phyloP scores from a whole-genome alignment of 2,329 filamentous ascomycete genomes.

The Daldinia sp. region DNA sequence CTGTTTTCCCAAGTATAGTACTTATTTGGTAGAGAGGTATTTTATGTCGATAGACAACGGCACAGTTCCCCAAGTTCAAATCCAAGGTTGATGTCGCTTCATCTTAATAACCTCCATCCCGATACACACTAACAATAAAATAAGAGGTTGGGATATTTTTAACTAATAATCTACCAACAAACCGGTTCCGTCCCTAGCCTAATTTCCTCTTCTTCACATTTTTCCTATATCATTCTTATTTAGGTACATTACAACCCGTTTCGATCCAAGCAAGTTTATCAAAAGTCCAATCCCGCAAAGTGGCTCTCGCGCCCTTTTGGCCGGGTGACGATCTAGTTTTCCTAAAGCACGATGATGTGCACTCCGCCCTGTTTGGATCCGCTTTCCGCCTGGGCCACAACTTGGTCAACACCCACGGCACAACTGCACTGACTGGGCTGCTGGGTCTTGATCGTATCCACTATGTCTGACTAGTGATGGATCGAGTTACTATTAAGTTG shows the following conservation, averaged over 20 bases:
- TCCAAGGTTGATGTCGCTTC: not conserved
- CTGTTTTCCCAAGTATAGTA: not conserved
- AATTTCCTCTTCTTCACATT: slow-evolving; percentile 18
- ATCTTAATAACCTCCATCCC: not conserved
- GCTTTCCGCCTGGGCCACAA: slow-evolving; percentile 20
- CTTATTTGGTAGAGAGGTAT: not conserved
- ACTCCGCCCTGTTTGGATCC: slow-evolving; percentile 15
- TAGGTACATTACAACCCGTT: not conserved
- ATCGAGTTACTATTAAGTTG: slow-evolving; percentile 3
- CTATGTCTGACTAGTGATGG: slow-evolving; percentile 4
- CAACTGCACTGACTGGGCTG: not conserved
- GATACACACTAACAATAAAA: slow-evolving; percentile 5
- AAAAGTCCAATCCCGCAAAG: slow-evolving; percentile 23
- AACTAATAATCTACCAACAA: slow-evolving; percentile 27
- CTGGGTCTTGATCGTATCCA: slow-evolving; percentile 13
- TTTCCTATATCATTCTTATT: not conserved
- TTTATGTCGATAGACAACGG: not conserved
- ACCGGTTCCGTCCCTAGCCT: slow-evolving; percentile 31
- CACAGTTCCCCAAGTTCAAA: not conserved
- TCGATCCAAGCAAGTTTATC: slow-evolving; percentile 11
- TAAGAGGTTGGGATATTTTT: slow-evolving; percentile 28
- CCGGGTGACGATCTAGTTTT: slow-evolving; percentile 46
- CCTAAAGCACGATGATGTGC: slow-evolving; percentile 26
- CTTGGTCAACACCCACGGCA: slow-evolving; percentile 32
- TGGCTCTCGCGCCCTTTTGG: slow-evolving; percentile 48